Percentiles rank a stretch among this genome's conserved stretches.
phyloP scores from a whole-genome alignment of 176 grass and related monocot species.

The Cenchrus fungigraminus region DNA sequence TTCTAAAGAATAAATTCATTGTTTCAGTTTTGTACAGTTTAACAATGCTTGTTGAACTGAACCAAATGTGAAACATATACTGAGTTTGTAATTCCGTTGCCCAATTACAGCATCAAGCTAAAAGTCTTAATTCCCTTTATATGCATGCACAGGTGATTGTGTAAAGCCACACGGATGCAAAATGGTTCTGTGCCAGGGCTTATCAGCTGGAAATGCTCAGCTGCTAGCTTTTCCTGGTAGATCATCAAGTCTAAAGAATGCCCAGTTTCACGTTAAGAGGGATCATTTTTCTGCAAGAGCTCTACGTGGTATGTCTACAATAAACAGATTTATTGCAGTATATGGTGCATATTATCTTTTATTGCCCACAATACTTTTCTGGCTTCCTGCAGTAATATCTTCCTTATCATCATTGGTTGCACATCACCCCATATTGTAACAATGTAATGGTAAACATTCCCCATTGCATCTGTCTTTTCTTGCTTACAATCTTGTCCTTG shows the following conservation, averaged over 20 bases:
- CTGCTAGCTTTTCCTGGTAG: conserved; percentile 50
- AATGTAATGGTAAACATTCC: not conserved
- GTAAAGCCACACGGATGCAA: conserved; percentile 10
- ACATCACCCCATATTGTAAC: not conserved
- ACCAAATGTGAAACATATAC: not conserved
- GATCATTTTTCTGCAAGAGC: conserved; percentile 22
- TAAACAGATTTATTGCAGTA: not conserved
- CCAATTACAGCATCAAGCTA: not conserved
- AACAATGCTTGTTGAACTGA: not conserved
- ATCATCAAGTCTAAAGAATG: conserved; percentile 21
- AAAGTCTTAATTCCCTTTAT: not conserved
- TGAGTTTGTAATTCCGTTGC: no score
- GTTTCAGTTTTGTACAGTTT: not conserved
- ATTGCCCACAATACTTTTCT: not conserved
- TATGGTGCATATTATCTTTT: not conserved
- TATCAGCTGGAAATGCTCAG: conserved; percentile 44
- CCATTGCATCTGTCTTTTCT: not conserved
- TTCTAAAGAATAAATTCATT: no score
- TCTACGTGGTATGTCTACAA: conserved; percentile 28
- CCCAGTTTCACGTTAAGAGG: not conserved
- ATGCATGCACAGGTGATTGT: conserved; percentile 29
- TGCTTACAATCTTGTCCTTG: not conserved
- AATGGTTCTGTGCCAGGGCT: conserved; percentile 48
- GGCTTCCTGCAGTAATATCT: not conserved
- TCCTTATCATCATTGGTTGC: not conserved